phyloP scores from a whole-genome alignment of 768 basidiomycete genomes.

The Pisolithus tinctorius region DNA sequence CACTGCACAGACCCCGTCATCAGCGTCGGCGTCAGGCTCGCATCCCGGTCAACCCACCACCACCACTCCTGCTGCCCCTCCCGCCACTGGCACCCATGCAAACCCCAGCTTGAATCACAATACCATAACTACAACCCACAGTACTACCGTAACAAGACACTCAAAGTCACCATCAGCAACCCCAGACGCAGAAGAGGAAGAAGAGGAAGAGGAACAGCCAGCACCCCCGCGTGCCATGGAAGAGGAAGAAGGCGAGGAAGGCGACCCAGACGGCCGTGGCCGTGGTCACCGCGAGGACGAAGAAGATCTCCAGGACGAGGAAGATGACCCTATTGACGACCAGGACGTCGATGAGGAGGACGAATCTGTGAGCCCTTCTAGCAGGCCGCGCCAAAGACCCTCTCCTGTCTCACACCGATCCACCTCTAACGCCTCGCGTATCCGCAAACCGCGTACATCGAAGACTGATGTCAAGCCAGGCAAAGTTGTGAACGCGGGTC shows the following conservation, averaged over 20 bases:
- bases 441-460: background rate
- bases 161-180: constrained; percentile 4
- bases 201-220: constrained; percentile 37
- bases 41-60: constrained; percentile 2
- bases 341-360: constrained; percentile 6
- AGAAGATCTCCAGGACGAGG: constrained; percentile 12
- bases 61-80: constrained; percentile 2
- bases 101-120: background rate
- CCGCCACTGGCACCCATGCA: constrained; percentile 1
- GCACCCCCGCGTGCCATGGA: constrained; percentile 51
- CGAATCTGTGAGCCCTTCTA: constrained; percentile 7
- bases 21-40: background rate
- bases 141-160: background rate
- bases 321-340: constrained; percentile 13
- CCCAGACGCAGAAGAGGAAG: constrained; percentile 30
- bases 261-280: constrained; percentile 26
- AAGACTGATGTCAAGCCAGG: constrained; percentile 5
- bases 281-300: constrained; percentile 7
- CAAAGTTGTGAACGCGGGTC: constrained; percentile 5
- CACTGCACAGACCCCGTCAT: constrained; percentile 2
- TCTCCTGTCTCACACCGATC: background rate
- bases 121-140: constrained; percentile 3
- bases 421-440: background rate
- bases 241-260: constrained; percentile 57
- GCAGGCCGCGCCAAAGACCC: background rate